These are phyloP conservation scores for Dioscorea alata DNA, from an alignment of 106 monocot species.

Conservation along the genomic window DNA sequence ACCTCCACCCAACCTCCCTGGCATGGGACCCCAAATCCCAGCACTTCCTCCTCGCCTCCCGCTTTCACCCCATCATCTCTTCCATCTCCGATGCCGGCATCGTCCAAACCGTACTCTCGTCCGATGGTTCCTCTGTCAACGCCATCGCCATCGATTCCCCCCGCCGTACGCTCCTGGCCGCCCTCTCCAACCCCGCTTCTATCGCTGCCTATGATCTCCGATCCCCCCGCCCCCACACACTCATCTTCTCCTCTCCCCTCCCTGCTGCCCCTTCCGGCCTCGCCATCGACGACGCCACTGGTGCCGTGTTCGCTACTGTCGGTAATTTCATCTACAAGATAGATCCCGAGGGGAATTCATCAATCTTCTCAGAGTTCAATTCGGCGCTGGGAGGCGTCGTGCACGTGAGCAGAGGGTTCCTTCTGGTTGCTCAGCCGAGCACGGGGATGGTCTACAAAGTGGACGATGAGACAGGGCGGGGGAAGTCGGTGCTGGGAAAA, in stretches of 20 bases:
- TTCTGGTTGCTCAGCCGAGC: conserved; percentile 39
- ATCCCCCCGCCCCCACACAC: conserved; percentile 36
- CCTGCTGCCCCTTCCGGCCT: conserved; percentile 16
- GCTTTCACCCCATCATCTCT: conserved; percentile 11
- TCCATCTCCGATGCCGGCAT: conserved; percentile 43
- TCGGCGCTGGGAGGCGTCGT: conserved; percentile 33
- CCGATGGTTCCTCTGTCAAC: conserved; percentile 26
- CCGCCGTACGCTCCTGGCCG: neutral
- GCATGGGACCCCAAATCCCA: conserved; percentile 57
- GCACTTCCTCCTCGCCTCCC: conserved; percentile 75
- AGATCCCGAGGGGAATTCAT: conserved; percentile 24
- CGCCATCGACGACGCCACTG: conserved; percentile 41
- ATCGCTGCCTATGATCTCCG: conserved; percentile 16
- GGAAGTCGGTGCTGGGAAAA: conserved; percentile 20
- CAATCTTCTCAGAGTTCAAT: conserved; percentile 33
- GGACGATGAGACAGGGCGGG: conserved; percentile 44
- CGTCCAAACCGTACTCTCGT: conserved; percentile 11
- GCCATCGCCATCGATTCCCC: conserved; percentile 8
- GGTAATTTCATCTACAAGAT: conserved; percentile 30
- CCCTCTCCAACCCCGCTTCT: conserved; percentile 19
- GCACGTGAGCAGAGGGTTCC: conserved; percentile 44
- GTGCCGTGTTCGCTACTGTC: conserved; percentile 36
- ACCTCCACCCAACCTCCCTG: conserved; percentile 33
- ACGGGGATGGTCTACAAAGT: conserved; percentile 49
- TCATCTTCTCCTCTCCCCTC: conserved; percentile 38